Evolutionary conservation across 176 grass and related monocot species (phyloP), one percentile per base, ranked within the genome.

Genomic region (Lolium multiflorum): DNA sequence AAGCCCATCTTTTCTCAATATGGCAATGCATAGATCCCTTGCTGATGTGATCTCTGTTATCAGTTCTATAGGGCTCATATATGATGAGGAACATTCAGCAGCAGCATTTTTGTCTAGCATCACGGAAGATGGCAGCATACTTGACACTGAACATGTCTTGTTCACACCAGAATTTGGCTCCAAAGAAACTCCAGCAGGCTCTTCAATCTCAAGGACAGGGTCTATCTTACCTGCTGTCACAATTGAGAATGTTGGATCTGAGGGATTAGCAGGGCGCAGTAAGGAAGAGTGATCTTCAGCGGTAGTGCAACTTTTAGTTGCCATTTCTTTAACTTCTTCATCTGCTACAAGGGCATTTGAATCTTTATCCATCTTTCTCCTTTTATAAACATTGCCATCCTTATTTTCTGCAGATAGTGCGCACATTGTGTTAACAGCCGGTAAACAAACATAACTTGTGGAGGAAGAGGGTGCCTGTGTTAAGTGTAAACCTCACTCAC

Each of bases 21-120:
- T 89, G 52, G 86, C 90, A 56, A 94, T 89, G 87, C 97, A 99
- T 47, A 99, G 49, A 70, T 99, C 88, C 86, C 84, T 96, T 85
- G 85, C 65, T 70, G 91, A 95, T 47, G 41, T 52, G 76, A 85
- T 58, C 25, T 92, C 86, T 20, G 46, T 20, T 24, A 65, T 75
- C 57, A 26, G 61, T 82, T 93, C 85, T 74, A 60, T 67, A 89
- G 39, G 17, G 20, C 43, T 31, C 22, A 86, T 84, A 86, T 87
- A 82, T 46, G 85, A 92, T 6, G 82, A 92, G 35, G 88, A 92
- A 85, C 85, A 90, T 87, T 90, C 90, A 76, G 85, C 63, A 83
- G 25, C 79, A 73, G 83, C 83, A 25, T 72, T 86, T 79, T 81
- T 94, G 59, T 86, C 74, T 79, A 47, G 59, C 75, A 46, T 71